Base-by-base conservation (phyloP, 805 yeast species). In the Lipomyces lipofer region DNA sequence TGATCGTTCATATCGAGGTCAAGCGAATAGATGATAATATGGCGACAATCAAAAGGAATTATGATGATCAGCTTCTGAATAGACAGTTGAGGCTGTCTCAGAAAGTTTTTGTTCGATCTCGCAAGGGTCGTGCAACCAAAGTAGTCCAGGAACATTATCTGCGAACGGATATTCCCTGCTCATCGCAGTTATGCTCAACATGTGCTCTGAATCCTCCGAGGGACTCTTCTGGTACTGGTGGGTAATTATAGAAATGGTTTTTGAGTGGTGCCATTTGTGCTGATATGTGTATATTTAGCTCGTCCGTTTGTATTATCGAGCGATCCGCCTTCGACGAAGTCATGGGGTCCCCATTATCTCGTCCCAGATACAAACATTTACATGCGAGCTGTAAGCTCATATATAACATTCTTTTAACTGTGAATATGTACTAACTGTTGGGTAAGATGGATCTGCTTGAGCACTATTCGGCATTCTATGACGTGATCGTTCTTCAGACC, bases 401-500 rank as follows among this genome's bases (percentile, higher is more conserved):
- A 21, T 17, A 9, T 17, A 13, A 1, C 32, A 32, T 8, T 24
- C 25, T 22, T 10, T 2, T 32, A 4, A 7, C 21, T 35, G 4
- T 15, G 15, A 9, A 2, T 13, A 2, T 32, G 10, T n/a, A 24
- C 47, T 36, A 17, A 44, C 5, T 3, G 10, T 21, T 29, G 13
- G n/a, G 4, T 10, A 19, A 54, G 58, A 92, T 94, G 58, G 99
- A 94, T 70, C 73, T 94, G 55, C 73, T 94, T 52, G 99, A 94
- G 69, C 84, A 82, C 64, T 76, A 77, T 19, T 77, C 79, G 28
- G 85, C 87, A 50, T 88, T 94, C 66, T 85, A 78, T 65, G 98
- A 94, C 71, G 96, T 91, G 15, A 85, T 94, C 52, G 74, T 94
- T n/a, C 96, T 98, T 1, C 99, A 94, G 69, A 86, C 95, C 5